A percentile compares a stretch with the other conserved stretches of the same genome.
phyloP scores from a whole-genome alignment of 164 flowering plant genomes.

The Macadamia integrifolia region DNA sequence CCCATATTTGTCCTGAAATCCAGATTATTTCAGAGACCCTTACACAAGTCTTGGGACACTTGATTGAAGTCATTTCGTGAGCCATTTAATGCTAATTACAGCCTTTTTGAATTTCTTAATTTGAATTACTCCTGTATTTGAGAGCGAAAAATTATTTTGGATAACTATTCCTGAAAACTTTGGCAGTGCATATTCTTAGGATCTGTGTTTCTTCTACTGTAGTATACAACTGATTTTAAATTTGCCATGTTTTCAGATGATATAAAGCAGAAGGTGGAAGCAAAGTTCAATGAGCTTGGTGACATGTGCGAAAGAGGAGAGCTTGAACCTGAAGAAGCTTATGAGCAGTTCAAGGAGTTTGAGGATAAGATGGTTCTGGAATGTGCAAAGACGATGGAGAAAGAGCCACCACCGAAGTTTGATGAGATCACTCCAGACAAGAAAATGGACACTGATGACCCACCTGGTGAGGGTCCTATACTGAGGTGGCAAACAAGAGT shows the following conservation, averaged over 20 bases:
- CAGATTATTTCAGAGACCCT: not conserved
- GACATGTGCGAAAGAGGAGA: slow-evolving; percentile 83
- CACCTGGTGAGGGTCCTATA: slow-evolving; percentile 95
- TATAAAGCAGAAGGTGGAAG: slow-evolving; percentile 68
- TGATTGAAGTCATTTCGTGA: not conserved
- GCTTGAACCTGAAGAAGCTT: slow-evolving; percentile 69
- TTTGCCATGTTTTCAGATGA: slow-evolving; percentile 42
- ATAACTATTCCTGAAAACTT: not conserved
- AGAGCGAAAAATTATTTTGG: not conserved
- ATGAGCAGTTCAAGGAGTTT: slow-evolving; percentile 62
- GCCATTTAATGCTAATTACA: not conserved
- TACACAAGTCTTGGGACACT: not conserved
- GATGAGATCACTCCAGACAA: slow-evolving; percentile 38
- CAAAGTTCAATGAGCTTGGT: slow-evolving; percentile 68
- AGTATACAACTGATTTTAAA: not conserved
- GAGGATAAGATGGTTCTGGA: slow-evolving; percentile 78
- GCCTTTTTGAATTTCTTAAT: not conserved
- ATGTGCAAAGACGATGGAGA: slow-evolving; percentile 46
- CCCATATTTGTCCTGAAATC: not conserved
- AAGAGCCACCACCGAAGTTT: slow-evolving; percentile 39
- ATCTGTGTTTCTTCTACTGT: not conserved
- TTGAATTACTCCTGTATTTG: too few species aligned
- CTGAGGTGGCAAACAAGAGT: slow-evolving; percentile 65
- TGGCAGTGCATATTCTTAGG: not conserved
- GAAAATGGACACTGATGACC: slow-evolving; percentile 54